Evolutionary conservation across 176 grass and related monocot species (phyloP), one percentile per base, ranked within the genome.

Genomic region (Tuctoria greenei): DNA sequence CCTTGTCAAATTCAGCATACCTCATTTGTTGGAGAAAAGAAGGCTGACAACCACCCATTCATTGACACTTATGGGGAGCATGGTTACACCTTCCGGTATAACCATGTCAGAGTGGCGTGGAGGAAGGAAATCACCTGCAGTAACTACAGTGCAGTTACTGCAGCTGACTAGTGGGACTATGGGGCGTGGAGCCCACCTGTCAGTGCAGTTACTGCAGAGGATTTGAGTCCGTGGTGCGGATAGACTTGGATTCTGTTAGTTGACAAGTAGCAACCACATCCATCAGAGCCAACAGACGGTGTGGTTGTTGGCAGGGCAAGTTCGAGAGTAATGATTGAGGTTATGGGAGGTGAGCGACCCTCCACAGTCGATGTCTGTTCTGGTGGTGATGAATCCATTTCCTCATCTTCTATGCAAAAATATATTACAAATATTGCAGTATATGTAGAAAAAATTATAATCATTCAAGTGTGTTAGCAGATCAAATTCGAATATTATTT

Each of bases 31-130:
- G 6, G 11, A 20, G n/a, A 37, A 81, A 68, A 85, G 80, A 8
- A 93, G 52, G 61, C 86, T 92, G 54, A 89, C 66, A 16, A 90
- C 84, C 26, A 92, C 85, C 93, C 93, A 96, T 39, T 15, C 38
- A 37, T 86, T 69, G 46, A 92, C 82, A 2, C 90, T 90, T 15
- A 87, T 76, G 38, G 87, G 90, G 49, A 96, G 89, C 51, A 87
- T 1, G 2, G 75, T 78, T 2, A 58, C 82, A 4, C 87, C 89
- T 71, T 83, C 71, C 7, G 93, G 87, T 25, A 90, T 71, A 24
- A 36, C 63, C 21, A 69, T n/a, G 79, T 85, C 67, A 84, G 71
- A 42, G 25, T 47, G 42, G 54, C 59, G n/a, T n/a, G n/a, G n/a
- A n/a, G n/a, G n/a, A n/a, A n/a, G n/a, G n/a, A n/a, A n/a, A n/a